These are phyloP conservation scores for Setaria viridis DNA, from an alignment of 202 grass and related monocot genomes.

Conservation along the genomic window DNA sequence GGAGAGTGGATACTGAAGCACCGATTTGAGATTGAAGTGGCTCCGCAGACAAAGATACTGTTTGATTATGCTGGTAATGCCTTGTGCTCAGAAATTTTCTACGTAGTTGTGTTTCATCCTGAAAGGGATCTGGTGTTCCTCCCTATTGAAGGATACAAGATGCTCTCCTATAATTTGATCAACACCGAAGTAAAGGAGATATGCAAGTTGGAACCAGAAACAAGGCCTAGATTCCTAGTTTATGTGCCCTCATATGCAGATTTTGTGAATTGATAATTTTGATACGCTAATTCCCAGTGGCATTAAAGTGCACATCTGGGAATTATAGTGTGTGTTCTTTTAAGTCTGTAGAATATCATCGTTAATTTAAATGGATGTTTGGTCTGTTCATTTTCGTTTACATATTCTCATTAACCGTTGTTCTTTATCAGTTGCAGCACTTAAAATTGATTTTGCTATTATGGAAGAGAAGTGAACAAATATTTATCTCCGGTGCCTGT, in stretches of 20 bases:
- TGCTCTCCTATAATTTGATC: conserved; percentile 36
- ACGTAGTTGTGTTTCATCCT: conserved; percentile 27
- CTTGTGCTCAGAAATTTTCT: background rate
- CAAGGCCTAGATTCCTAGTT: conserved; percentile 30
- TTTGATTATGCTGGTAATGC: background rate
- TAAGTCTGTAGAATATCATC: background rate
- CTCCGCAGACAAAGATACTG: background rate
- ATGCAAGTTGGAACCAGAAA: conserved; percentile 12
- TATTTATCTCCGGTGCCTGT: background rate
- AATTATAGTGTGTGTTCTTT: background rate
- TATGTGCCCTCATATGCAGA: conserved; percentile 28
- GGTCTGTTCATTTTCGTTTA: background rate
- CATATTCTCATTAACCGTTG: background rate
- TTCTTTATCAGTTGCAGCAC: background rate
- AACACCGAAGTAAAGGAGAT: background rate
- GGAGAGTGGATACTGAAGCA: conserved; percentile 30
- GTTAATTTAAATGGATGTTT: background rate
- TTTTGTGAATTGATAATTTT: background rate
- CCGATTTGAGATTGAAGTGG: conserved; percentile 6
- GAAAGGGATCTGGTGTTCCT: conserved; percentile 37
- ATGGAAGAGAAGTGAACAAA: background rate
- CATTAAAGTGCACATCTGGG: background rate
- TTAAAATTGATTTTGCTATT: background rate
- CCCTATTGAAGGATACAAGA: conserved; percentile 36
- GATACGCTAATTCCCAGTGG: background rate